phyloP scores from a whole-genome alignment of 2,329 filamentous ascomycete genomes.

The Ophiostoma ips region DNA sequence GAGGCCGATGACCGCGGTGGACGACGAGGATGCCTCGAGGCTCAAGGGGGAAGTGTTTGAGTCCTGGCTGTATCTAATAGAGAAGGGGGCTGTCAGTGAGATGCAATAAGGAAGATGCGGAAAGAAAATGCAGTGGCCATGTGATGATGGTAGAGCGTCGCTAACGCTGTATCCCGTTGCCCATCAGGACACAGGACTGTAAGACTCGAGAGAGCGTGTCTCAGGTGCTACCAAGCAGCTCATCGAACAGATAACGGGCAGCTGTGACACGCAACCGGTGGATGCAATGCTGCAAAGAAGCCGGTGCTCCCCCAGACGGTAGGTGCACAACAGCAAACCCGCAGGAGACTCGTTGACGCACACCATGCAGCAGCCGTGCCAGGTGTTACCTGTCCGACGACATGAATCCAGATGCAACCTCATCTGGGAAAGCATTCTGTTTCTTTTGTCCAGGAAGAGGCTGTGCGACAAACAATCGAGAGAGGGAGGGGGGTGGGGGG shows the following conservation, averaged over 20 bases:
- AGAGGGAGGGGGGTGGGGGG: too few species aligned
- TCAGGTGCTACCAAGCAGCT: conserved; percentile 13
- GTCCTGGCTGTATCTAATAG: conserved; percentile 40
- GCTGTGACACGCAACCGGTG: conserved; percentile 28
- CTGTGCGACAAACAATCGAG: neutral
- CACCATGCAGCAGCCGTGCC: neutral
- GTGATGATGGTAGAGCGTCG: conserved; percentile 10
- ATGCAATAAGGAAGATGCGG: conserved; percentile 12
- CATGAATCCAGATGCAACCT: neutral
- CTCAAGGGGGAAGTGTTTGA: conserved; percentile 36
- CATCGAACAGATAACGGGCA: neutral
- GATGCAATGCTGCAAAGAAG: conserved; percentile 18
- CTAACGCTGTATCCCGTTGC: conserved; percentile 24
- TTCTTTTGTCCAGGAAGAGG: neutral
- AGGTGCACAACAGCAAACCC: conserved; percentile 1
- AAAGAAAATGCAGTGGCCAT: neutral
- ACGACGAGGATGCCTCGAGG: conserved; percentile 37
- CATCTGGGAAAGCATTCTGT: neutral
- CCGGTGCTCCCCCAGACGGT: neutral
- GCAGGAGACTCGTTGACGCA: neutral
- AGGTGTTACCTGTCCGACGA: conserved; percentile 1
- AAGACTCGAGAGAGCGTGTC: conserved; percentile 11
- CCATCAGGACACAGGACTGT: conserved; percentile 19
- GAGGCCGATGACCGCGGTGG: conserved; percentile 35
- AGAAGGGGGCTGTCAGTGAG: conserved; percentile 9